Percentiles rank a stretch among this genome's conserved stretches.
phyloP scores from a whole-genome alignment of 2,329 filamentous ascomycete species.

The Sarocladiaceae sp. region DNA sequence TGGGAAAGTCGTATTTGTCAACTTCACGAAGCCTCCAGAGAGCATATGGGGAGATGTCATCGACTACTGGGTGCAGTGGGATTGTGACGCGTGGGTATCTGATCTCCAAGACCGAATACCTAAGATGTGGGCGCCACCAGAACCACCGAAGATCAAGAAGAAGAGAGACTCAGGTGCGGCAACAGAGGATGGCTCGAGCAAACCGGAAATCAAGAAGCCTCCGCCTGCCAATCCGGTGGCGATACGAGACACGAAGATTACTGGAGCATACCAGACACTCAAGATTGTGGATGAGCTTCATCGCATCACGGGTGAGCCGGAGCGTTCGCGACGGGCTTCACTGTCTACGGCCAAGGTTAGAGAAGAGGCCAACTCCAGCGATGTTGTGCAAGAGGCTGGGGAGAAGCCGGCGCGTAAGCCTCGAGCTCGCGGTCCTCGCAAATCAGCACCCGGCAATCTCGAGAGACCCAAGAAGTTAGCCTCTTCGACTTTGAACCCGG shows the following conservation, averaged over 20 bases:
- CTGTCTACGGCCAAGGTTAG: background rate
- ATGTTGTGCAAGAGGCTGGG: background rate
- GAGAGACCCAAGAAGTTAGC: constrained; percentile 22
- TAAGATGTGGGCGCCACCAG: constrained; percentile 45
- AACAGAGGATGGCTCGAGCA: constrained; percentile 16
- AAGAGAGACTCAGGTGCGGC: constrained; percentile 12
- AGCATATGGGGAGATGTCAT: constrained; percentile 70
- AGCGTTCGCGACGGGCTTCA: background rate
- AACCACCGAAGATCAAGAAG: constrained; percentile 1
- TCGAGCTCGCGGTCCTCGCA: constrained; percentile 30
- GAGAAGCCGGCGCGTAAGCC: constrained; percentile 3
- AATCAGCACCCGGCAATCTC: constrained; percentile 34
- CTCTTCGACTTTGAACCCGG: constrained; percentile 31
- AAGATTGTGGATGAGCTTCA: constrained; percentile 38
- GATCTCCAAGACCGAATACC: constrained; percentile 57
- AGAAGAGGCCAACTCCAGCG: background rate
- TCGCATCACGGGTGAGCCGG: constrained; percentile 25
- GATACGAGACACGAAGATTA: constrained; percentile 40
- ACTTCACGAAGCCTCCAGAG: constrained; percentile 67
- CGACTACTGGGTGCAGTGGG: constrained; percentile 72
- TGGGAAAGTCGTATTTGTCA: constrained; percentile 69
- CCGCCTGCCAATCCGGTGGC: constrained; percentile 35
- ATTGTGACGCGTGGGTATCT: constrained; percentile 68
- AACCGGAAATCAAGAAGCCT: constrained; percentile 15
- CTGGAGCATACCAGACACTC: constrained; percentile 38